These are phyloP conservation scores for Paecilomyces fulvus DNA, from an alignment of 2,329 filamentous ascomycete genomes.

Conservation along the genomic window DNA sequence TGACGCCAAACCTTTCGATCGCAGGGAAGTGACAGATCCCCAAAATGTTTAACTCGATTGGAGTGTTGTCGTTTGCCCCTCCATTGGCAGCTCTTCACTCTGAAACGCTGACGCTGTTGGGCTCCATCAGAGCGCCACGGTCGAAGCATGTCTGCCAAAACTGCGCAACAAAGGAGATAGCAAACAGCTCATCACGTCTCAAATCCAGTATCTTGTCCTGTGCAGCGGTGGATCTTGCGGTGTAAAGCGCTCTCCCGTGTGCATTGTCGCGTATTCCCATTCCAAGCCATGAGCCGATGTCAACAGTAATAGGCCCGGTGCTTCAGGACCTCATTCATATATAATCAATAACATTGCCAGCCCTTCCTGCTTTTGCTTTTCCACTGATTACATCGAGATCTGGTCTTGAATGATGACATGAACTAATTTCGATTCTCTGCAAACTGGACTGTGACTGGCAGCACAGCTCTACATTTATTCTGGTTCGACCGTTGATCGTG, in stretches of 20 bases:
- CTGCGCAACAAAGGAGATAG: neutral
- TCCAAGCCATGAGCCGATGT: neutral
- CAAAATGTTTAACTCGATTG: slow-evolving; percentile 12
- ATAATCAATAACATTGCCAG: neutral
- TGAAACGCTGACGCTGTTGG: neutral
- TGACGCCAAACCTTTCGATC: neutral
- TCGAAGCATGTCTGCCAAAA: neutral
- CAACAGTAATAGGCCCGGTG: neutral
- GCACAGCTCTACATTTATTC: neutral
- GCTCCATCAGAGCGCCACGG: neutral
- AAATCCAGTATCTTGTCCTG: neutral
- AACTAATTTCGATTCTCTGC: neutral
- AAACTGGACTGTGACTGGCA: neutral
- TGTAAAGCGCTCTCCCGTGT: neutral
- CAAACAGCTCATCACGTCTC: neutral
- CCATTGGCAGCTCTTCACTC: slow-evolving; percentile 1
- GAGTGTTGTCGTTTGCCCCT: slow-evolving; percentile 3
- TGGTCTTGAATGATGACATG: neutral
- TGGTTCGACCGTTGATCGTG: neutral
- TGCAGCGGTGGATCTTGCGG: neutral
- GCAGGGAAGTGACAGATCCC: slow-evolving; percentile 12
- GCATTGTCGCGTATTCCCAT: neutral
- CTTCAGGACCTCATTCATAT: neutral
- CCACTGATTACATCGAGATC: neutral
- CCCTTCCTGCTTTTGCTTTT: neutral